Conservation (phyloP, 2,329 filamentous ascomycete species). For the Madurella mycetomatis region DNA sequence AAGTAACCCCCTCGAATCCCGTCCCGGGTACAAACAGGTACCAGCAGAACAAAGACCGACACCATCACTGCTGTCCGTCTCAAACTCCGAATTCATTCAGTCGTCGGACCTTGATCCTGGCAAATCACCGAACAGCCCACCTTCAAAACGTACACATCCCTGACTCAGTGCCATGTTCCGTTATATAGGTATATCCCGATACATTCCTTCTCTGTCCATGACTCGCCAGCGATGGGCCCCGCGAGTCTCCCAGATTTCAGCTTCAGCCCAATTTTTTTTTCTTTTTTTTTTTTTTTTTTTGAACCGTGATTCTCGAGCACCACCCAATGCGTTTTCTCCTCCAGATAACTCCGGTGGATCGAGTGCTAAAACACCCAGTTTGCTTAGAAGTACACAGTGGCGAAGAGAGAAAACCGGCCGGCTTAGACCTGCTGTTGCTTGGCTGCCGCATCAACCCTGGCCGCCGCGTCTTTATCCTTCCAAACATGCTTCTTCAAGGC, state of each 20-base stretch:
- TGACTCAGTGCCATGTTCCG: not conserved
- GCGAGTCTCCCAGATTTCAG: not conserved
- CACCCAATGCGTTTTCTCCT: not conserved
- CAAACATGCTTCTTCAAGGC: slow-evolving; percentile 65
- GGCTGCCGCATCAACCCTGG: not conserved
- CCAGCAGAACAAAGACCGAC: not conserved
- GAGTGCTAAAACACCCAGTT: not conserved
- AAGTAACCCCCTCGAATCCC: not conserved
- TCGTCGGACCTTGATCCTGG: not conserved
- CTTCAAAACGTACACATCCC: not conserved
- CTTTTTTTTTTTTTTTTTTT: too few species aligned
- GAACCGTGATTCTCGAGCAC: not conserved
- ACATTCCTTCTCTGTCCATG: not conserved
- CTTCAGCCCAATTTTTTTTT: not conserved
- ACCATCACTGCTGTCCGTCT: not conserved
- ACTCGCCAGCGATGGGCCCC: not conserved
- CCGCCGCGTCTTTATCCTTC: slow-evolving; percentile 12
- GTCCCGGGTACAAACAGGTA: not conserved
- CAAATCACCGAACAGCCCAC: not conserved
- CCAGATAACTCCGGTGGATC: not conserved
- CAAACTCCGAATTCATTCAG: not conserved
- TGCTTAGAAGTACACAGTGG: slow-evolving; percentile 1
- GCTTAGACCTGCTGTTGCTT: not conserved
- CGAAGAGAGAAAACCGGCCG: not conserved
- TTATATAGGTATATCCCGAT: slow-evolving; percentile 13